These are phyloP conservation scores for Suillus lakei DNA, from an alignment of 768 basidiomycete species.

Conservation along the genomic window DNA sequence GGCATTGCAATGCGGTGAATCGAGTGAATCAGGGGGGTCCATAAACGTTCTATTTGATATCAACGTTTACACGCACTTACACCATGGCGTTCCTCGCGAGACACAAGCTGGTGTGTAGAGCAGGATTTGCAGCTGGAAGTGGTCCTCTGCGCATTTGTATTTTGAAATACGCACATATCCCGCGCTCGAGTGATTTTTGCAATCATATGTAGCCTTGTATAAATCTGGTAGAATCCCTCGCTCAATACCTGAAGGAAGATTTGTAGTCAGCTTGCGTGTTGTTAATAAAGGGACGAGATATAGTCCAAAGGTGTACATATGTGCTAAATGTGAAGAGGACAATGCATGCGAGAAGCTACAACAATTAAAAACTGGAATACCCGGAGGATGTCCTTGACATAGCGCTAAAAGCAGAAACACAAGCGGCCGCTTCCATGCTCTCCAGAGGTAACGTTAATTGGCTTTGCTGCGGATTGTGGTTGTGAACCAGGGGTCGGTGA, in stretches of 20 bases:
- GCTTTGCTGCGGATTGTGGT: background rate
- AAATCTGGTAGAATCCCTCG: background rate
- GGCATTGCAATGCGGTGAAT: background rate
- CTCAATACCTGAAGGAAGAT: background rate
- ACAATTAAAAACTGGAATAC: background rate
- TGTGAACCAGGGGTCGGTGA: background rate
- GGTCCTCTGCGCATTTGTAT: background rate
- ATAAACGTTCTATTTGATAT: background rate
- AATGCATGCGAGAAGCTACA: background rate
- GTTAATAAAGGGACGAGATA: background rate
- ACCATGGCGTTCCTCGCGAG: background rate
- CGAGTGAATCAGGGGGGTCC: background rate
- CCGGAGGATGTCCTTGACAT: too few relatives aligned
- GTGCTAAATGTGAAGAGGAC: background rate
- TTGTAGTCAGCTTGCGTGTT: background rate
- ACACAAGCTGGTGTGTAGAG: background rate
- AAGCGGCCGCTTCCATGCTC: background rate
- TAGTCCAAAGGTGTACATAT: background rate
- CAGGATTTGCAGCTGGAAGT: background rate
- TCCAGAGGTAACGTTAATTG: background rate
- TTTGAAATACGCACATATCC: background rate
- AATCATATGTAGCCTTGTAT: background rate
- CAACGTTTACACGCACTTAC: background rate
- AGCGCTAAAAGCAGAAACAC: background rate
- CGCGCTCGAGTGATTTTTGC: background rate